Evolutionary conservation across 768 basidiomycete species (phyloP).

Genomic region (Brasilioporus rufonigricans): DNA sequence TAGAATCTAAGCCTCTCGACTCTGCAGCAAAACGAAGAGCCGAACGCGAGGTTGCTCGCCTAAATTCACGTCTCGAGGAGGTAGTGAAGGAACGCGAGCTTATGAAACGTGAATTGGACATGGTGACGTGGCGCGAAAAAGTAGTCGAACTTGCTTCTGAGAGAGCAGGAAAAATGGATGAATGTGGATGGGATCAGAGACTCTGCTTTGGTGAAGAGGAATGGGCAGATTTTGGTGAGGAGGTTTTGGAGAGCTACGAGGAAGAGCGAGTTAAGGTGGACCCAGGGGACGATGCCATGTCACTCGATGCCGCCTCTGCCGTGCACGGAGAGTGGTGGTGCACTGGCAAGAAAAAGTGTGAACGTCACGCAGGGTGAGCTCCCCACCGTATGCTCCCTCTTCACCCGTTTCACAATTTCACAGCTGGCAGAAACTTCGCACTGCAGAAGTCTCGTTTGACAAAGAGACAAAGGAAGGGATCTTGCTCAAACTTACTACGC

Average conservation of each 20-base stretch:
- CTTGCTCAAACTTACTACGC: conserved; percentile 62
- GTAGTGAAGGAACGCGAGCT: conserved; percentile 61
- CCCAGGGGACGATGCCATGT: conserved; percentile 37
- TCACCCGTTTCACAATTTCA: conserved; percentile 8
- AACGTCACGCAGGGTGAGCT: conserved; percentile 72
- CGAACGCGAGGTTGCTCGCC: conserved; percentile 53
- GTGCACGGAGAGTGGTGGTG: conserved; percentile 73
- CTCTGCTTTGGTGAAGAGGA: conserved; percentile 82
- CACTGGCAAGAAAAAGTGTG: conserved; percentile 68
- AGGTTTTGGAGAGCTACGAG: conserved; percentile 71
- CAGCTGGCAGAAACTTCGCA: conserved; percentile 80
- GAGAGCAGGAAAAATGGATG: conserved; percentile 58
- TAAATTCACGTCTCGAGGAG: conserved; percentile 53
- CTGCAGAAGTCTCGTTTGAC: conserved; percentile 70
- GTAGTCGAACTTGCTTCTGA: conserved; percentile 65
- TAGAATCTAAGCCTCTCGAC: conserved; percentile 18
- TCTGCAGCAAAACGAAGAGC: conserved; percentile 44
- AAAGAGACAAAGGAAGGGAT: conserved; percentile 72
- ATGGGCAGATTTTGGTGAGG: conserved; percentile 64
- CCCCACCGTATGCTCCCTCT: not conserved
- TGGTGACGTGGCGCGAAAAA: conserved; percentile 67
- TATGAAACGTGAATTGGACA: conserved; percentile 67
- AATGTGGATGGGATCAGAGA: conserved; percentile 89
- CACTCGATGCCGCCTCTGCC: conserved; percentile 31
- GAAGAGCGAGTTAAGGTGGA: conserved; percentile 38